Percentiles rank a stretch among this genome's conserved stretches.
Evolutionary conservation across 2,329 filamentous ascomycete genomes (phyloP).

Genomic region (Colletotrichum sojae): DNA sequence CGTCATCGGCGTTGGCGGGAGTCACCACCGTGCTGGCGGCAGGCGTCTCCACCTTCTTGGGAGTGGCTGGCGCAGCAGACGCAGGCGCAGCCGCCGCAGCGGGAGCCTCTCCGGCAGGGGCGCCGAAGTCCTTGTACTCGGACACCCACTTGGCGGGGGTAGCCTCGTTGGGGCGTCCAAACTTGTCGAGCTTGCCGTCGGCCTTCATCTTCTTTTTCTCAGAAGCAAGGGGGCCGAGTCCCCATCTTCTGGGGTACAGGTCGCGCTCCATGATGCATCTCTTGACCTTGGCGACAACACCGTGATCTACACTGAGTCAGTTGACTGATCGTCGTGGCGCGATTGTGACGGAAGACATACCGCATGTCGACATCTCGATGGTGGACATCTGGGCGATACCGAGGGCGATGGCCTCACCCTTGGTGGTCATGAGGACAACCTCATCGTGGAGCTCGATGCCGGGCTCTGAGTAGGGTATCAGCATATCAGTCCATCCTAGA

Average conservation of each 20-base stretch:
- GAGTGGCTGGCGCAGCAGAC: conserved; percentile 56
- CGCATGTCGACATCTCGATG: conserved; percentile 93
- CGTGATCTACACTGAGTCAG: conserved; percentile 75
- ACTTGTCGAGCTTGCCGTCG: conserved; percentile 98
- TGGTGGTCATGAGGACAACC: conserved; percentile 98
- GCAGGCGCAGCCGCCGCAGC: conserved; percentile 61
- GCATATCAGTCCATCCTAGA: conserved; percentile 45
- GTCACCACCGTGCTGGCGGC: conserved; percentile 60
- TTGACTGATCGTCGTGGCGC: background rate
- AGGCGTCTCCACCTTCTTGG: conserved; percentile 53
- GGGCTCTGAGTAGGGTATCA: conserved; percentile 70
- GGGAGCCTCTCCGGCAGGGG: conserved; percentile 60
- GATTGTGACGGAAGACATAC: conserved; percentile 22
- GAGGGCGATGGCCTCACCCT: conserved; percentile 97
- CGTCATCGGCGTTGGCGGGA: conserved; percentile 63
- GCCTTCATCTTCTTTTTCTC: conserved; percentile 99
- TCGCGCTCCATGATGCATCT: conserved; percentile 99
- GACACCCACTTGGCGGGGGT: conserved; percentile 94
- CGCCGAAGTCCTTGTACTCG: conserved; percentile 91
- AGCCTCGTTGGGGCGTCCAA: conserved; percentile 89
- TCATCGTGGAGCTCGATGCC: conserved; percentile 96
- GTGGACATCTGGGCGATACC: conserved; percentile 98
- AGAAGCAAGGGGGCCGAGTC: conserved; percentile 89
- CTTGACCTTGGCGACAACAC: conserved; percentile 98
- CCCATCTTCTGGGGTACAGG: conserved; percentile 96